A percentile compares a stretch with the other conserved stretches of the same genome.
Conservation (phyloP, 495 filamentous ascomycete genomes). For the Cercophora newfieldiana region DNA sequence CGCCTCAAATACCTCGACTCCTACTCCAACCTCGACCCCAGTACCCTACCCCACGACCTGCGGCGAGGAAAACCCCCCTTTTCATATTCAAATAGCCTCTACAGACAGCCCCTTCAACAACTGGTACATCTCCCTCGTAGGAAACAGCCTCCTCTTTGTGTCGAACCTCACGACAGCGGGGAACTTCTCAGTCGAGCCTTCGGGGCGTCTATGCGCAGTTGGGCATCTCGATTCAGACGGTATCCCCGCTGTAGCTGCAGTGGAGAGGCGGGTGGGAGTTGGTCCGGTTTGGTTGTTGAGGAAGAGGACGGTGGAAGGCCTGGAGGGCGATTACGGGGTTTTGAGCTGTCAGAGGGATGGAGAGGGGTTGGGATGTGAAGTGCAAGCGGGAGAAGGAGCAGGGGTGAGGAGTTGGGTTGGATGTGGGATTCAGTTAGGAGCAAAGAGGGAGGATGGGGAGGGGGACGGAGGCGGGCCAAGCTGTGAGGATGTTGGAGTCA, state of each 20-base stretch:
- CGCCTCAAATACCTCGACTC: slow-evolving; percentile 29
- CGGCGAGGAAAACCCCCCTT: slow-evolving; percentile 26
- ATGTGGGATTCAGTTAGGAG: neutral
- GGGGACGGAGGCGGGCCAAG: no score
- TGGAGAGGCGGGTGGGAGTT: slow-evolving; percentile 16
- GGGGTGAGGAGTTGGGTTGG: neutral
- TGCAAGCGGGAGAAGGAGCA: neutral
- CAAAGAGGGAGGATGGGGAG: neutral
- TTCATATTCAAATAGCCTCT: slow-evolving; percentile 29
- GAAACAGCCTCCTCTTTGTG: slow-evolving; percentile 28
- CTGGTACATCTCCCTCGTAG: slow-evolving; percentile 32
- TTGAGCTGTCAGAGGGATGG: neutral
- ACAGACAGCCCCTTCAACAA: slow-evolving; percentile 30
- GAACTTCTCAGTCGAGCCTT: slow-evolving; percentile 29
- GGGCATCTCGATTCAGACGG: slow-evolving; percentile 13
- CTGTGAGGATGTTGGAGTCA: no score
- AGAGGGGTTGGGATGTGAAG: neutral
- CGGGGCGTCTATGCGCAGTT: slow-evolving; percentile 28
- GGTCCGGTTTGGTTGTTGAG: slow-evolving; percentile 16
- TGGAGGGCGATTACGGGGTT: slow-evolving; percentile 15
- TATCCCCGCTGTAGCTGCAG: slow-evolving; percentile 13
- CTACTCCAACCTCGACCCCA: slow-evolving; percentile 37
- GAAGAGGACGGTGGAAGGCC: neutral
- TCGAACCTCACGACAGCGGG: slow-evolving; percentile 11
- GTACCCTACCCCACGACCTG: slow-evolving; percentile 28